Evolutionary conservation across 177 flowering plant species (phyloP).

Genomic region (Telopea speciosissima): DNA sequence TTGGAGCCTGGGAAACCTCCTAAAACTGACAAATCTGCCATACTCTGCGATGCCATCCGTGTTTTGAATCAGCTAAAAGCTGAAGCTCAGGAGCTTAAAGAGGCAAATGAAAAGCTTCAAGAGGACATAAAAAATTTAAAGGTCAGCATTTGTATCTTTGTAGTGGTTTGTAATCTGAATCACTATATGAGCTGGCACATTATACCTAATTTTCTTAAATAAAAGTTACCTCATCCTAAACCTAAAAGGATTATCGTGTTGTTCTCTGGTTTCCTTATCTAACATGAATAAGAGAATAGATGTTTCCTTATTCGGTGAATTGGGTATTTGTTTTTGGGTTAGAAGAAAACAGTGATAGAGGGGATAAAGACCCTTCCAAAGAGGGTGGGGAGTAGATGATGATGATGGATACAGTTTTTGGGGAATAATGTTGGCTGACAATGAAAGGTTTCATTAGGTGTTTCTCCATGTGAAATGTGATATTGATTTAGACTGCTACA

Average conservation of each 20-base stretch:
- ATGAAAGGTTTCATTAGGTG: no score
- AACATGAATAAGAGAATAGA: no score
- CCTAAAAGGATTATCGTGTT: neutral
- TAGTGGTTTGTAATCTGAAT: neutral
- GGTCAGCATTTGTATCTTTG: conserved; percentile 14
- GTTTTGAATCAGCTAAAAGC: conserved; percentile 30
- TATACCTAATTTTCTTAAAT: neutral
- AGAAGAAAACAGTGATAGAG: no score
- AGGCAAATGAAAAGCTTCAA: conserved; percentile 28
- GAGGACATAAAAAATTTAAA: conserved; percentile 31
- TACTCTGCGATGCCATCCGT: conserved; percentile 34
- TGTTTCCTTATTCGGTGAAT: no score
- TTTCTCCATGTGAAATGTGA: no score
- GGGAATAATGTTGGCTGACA: no score
- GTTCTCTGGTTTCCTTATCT: no score
- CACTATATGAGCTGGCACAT: neutral
- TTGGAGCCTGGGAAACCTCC: conserved; percentile 41
- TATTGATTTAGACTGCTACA: neutral
- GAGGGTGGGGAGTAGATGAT: no score
- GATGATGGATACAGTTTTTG: no score
- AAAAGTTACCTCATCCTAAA: no score
- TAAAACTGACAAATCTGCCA: conserved; percentile 35
- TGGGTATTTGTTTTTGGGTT: no score
- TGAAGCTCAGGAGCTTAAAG: conserved; percentile 36
- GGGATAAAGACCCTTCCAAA: no score